Evolutionary conservation across 345 rosid genomes (phyloP).

Genomic region (Abelmoschus esculentus): DNA sequence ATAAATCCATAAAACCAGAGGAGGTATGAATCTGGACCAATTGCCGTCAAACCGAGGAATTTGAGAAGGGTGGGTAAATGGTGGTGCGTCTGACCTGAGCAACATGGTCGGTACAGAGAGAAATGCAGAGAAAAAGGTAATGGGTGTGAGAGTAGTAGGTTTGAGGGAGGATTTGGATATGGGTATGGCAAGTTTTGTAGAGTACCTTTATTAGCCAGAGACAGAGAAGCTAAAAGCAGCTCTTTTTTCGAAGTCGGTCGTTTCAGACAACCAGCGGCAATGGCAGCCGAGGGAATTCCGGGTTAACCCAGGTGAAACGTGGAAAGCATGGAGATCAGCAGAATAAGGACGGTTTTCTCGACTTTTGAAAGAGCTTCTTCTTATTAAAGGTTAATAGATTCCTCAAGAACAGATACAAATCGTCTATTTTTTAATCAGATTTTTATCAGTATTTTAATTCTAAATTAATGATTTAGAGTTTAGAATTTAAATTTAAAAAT

Average conservation of each 20-base stretch:
- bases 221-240: not conserved
- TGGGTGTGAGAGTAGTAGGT: conserved; percentile 26
- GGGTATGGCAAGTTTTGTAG: conserved; percentile 30
- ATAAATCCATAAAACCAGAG: conserved; percentile 47
- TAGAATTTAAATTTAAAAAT: too few relatives aligned
- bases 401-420: too few relatives aligned
- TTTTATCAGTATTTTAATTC: too few relatives aligned
- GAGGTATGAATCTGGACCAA: conserved; percentile 24
- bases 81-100: conserved; percentile 28
- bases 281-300: too few relatives aligned
- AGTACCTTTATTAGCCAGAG: not conserved
- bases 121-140: not conserved
- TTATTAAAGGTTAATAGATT: too few relatives aligned
- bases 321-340: too few relatives aligned
- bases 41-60: conserved; percentile 26
- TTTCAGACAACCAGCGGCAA: too few relatives aligned
- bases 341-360: too few relatives aligned
- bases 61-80: conserved; percentile 10
- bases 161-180: not conserved
- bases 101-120: conserved; percentile 26
- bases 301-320: too few relatives aligned
- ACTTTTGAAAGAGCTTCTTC: too few relatives aligned
- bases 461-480: too few relatives aligned
- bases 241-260: not conserved
- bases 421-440: too few relatives aligned